A percentile compares a stretch with the other conserved stretches of the same genome.
Conservation (phyloP, 2,329 filamentous ascomycete genomes). For the Aureobasidium sp. region DNA sequence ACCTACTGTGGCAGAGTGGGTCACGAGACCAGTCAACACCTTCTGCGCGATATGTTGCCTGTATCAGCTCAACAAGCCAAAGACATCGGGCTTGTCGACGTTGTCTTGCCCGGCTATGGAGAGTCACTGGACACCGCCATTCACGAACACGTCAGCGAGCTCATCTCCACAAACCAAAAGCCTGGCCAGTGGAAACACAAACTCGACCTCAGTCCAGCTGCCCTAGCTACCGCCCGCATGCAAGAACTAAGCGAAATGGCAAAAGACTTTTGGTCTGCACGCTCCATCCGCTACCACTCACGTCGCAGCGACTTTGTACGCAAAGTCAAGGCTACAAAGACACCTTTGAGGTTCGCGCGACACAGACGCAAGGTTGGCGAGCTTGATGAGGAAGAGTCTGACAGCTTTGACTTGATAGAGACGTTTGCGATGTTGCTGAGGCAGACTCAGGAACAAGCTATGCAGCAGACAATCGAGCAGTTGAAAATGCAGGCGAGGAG, state of each 20-base stretch:
- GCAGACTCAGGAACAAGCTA: neutral
- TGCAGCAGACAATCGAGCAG: neutral
- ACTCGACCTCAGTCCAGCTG: slow-evolving; percentile 28
- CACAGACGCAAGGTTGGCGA: slow-evolving; percentile 27
- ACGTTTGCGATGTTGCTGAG: neutral
- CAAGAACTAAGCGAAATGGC: slow-evolving; percentile 37
- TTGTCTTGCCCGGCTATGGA: slow-evolving; percentile 32
- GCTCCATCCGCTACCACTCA: slow-evolving; percentile 32
- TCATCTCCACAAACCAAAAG: slow-evolving; percentile 24
- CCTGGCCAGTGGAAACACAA: slow-evolving; percentile 31
- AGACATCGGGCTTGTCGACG: slow-evolving; percentile 34
- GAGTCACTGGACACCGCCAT: slow-evolving; percentile 31
- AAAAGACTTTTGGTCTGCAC: slow-evolving; percentile 37
- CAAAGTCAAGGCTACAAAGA: slow-evolving; percentile 32
- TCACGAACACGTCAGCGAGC: slow-evolving; percentile 28
- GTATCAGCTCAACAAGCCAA: slow-evolving; percentile 34
- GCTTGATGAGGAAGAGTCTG: slow-evolving; percentile 33
- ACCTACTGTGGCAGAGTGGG: slow-evolving; percentile 36
- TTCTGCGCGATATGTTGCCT: slow-evolving; percentile 34
- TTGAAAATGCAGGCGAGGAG: neutral
- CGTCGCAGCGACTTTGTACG: slow-evolving; percentile 36
- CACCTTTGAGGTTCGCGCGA: slow-evolving; percentile 35
- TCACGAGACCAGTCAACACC: slow-evolving; percentile 23
- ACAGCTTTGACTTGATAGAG: slow-evolving; percentile 31
- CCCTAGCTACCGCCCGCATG: slow-evolving; percentile 30